Evolutionary conservation across 495 filamentous ascomycete genomes (phyloP), one percentile per base, ranked within the genome.

Genomic region (Aspergillus egyptiacus): DNA sequence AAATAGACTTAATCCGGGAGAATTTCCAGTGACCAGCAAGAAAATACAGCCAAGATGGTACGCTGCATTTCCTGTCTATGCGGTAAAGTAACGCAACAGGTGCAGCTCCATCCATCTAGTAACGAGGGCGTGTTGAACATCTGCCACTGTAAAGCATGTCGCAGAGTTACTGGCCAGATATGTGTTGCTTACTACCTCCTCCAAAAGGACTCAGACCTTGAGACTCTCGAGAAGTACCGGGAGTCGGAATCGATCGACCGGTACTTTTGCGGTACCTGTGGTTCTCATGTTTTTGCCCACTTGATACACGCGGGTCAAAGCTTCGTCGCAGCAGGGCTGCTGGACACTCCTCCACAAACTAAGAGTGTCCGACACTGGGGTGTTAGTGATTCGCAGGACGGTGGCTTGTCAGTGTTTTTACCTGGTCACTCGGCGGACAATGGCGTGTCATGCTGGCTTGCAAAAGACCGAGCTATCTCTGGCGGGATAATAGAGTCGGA

Each of bases 241-340:
- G 59, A 72, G 51, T 70, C 75, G 4, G 51, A 72, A 10, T 58
- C 71, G 17, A 37, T 76, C 9, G 74, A 68, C 15, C 79, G 80
- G n/a, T 78, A 79, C 53, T 87, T 86, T 63, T 90, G 86, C 62
- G 54, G 59, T n/a, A 79, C 64, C 11, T 91, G 86, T 51, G 84
- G 84, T 24, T 78, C 80, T 20, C 81, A 86, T 53, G 67, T 82
- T 52, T 81, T 84, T 44, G 57, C 63, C 5, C 61, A 63, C 33
- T 34, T 46, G 22, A 52, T 57, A 44, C 48, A 61, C 3, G 54
- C 42, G 5, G 69, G 61, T 9, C 65, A 59, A 23, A 74, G 68
- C 50, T 52, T 65, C 28, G 77, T 81, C 38, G 63, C 58, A 20
- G 74, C 62, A 22, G 73, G 70, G 34, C 58, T 75, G 15, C 63